These are phyloP conservation scores for Prunus mume DNA, from an alignment of 306 rosid genomes.

Conservation along the genomic window DNA sequence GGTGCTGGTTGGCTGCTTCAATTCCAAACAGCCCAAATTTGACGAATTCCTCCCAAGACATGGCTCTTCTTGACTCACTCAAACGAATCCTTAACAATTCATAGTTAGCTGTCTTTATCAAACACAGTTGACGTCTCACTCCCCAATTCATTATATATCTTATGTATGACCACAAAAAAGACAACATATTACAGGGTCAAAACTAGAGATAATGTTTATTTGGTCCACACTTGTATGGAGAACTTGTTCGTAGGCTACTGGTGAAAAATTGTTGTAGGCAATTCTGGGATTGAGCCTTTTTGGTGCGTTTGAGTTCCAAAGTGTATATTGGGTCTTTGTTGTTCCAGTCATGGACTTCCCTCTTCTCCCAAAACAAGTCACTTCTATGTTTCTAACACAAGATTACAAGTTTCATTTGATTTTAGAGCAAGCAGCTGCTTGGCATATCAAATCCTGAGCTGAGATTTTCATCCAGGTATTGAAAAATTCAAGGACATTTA, in stretches of 20 bases:
- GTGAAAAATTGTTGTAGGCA: too few relatives aligned
- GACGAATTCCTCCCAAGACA: neutral
- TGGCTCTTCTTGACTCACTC: neutral
- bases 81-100: neutral
- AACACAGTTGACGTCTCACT: conserved; percentile 5
- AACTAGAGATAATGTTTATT: neutral
- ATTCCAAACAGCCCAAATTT: neutral
- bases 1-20: neutral
- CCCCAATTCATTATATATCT: neutral
- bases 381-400: too few relatives aligned
- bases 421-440: too few relatives aligned
- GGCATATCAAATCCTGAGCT: too few relatives aligned
- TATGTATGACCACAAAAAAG: neutral
- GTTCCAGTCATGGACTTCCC: too few relatives aligned
- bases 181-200: neutral
- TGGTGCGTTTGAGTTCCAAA: too few relatives aligned
- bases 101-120: conserved; percentile 4
- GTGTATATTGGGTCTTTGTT: too few relatives aligned
- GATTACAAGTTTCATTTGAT: too few relatives aligned
- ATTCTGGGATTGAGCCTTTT: too few relatives aligned
- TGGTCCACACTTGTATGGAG: conserved; percentile 3
- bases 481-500: too few relatives aligned
- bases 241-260: conserved; percentile 10
- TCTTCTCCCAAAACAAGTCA: too few relatives aligned
- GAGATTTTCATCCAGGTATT: too few relatives aligned